Conservation (phyloP, 257 asterid species). For the Fraxinus quadrangulata region DNA sequence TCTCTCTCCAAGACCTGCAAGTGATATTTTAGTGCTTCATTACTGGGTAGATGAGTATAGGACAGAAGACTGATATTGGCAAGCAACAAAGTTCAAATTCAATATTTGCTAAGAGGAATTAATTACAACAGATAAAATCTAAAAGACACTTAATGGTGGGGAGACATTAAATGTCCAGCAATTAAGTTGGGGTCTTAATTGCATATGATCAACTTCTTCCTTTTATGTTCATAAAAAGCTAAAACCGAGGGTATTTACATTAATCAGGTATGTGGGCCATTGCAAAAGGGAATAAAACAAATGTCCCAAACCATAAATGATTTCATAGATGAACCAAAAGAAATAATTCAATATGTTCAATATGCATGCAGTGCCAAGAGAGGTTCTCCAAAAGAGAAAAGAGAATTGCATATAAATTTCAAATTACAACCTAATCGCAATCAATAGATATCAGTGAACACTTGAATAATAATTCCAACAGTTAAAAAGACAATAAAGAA, state of each 20-base stretch:
- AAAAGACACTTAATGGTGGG: not conserved
- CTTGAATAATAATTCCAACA: not conserved
- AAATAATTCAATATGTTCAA: not conserved
- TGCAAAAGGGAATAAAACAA: not conserved
- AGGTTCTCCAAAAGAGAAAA: not conserved
- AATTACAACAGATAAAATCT: conserved; percentile 3
- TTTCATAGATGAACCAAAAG: not conserved
- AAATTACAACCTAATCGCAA: not conserved
- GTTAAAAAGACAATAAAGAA: not conserved
- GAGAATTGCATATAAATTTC: not conserved
- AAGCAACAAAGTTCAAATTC: not conserved
- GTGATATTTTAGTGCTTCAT: conserved; percentile 24
- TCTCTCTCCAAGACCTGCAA: conserved; percentile 91
- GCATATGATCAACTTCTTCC: not conserved
- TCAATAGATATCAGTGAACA: not conserved
- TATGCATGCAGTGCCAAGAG: not conserved
- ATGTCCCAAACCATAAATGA: not conserved
- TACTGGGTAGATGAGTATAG: conserved; percentile 1
- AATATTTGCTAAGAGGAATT: not conserved
- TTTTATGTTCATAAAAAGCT: not conserved
- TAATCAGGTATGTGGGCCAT: not conserved
- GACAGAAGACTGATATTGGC: not conserved
- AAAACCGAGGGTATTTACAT: not conserved
- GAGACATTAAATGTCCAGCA: not conserved
- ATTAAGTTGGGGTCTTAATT: not conserved